A percentile compares a stretch with the other conserved stretches of the same genome.
Conservation (phyloP, 345 rosid species). For the Carallia brachiata region DNA sequence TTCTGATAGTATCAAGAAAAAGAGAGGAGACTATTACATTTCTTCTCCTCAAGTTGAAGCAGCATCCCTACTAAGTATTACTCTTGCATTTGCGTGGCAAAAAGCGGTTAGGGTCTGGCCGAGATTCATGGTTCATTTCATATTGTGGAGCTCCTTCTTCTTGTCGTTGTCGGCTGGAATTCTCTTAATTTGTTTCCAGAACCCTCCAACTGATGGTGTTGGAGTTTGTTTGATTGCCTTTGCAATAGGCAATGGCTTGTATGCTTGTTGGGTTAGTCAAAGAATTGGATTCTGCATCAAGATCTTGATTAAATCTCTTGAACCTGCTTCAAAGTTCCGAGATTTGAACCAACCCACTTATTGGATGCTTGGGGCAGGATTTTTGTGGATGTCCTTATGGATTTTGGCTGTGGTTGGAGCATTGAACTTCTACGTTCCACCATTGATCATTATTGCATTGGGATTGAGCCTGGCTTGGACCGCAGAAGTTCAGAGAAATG, state of each 20-base stretch:
- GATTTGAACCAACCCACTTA: conserved; percentile 79
- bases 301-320: conserved; percentile 60
- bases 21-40: conserved; percentile 57
- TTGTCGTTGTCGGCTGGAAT: conserved; percentile 79
- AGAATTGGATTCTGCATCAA: conserved; percentile 58
- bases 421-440: conserved; percentile 54
- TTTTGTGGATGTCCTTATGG: conserved; percentile 98
- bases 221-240: conserved; percentile 78
- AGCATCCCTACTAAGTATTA: conserved; percentile 73
- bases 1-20: conserved; percentile 43
- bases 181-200: conserved; percentile 91
- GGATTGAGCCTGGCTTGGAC: conserved; percentile 73
- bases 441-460: conserved; percentile 53
- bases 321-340: conserved; percentile 67
- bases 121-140: conserved; percentile 75
- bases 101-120: conserved; percentile 79
- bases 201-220: conserved; percentile 72
- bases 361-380: conserved; percentile 79
- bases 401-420: conserved; percentile 88
- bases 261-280: conserved; percentile 88
- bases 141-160: conserved; percentile 70
- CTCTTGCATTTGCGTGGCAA: conserved; percentile 88
- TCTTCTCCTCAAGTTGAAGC: conserved; percentile 86
- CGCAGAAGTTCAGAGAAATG: conserved; percentile 92
- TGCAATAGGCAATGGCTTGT: conserved; percentile 80